These are phyloP conservation scores for Fulvia fulva DNA, from an alignment of 2,329 filamentous ascomycete genomes.

Conservation along the genomic window DNA sequence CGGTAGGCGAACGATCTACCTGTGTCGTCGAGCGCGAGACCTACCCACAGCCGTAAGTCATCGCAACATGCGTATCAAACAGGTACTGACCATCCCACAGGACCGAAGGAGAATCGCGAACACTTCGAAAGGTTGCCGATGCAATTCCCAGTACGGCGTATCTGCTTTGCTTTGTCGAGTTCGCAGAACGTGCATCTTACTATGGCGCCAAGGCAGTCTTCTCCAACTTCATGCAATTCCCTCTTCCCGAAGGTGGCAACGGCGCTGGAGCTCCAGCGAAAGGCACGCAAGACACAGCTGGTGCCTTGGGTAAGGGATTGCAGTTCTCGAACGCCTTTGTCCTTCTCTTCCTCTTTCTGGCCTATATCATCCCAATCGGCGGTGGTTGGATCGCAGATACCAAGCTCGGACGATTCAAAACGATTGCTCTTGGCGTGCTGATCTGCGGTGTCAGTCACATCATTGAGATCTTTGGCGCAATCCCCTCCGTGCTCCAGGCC, in stretches of 20 bases:
- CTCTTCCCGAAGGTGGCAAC: slow-evolving; percentile 47
- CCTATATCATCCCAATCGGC: slow-evolving; percentile 54
- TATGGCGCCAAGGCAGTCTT: slow-evolving; percentile 56
- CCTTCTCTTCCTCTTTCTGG: slow-evolving; percentile 55
- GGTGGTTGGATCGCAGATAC: slow-evolving; percentile 25
- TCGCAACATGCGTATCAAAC: too few species aligned
- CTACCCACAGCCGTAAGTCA: slow-evolving; percentile 30
- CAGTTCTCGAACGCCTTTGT: slow-evolving; percentile 51
- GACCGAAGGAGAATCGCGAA: slow-evolving; percentile 45
- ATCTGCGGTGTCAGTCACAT: slow-evolving; percentile 23
- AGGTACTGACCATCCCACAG: neutral
- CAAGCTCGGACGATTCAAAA: slow-evolving; percentile 24
- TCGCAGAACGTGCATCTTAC: slow-evolving; percentile 59
- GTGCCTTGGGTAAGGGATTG: slow-evolving; percentile 58
- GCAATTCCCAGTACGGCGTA: slow-evolving; percentile 52
- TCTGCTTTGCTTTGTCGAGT: slow-evolving; percentile 52
- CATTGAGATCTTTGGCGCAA: slow-evolving; percentile 22
- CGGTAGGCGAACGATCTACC: slow-evolving; percentile 18
- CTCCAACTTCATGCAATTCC: slow-evolving; percentile 60
- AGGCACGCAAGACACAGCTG: slow-evolving; percentile 41
- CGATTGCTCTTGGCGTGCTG: slow-evolving; percentile 21
- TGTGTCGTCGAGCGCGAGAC: slow-evolving; percentile 22
- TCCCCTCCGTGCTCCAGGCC: slow-evolving; percentile 21
- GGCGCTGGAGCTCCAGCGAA: slow-evolving; percentile 33
- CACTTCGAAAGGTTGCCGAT: slow-evolving; percentile 49